Evolutionary conservation across 2,329 filamentous ascomycete species (phyloP), one percentile per base, ranked within the genome.

Genomic region (Fusarium chlamydosporum): DNA sequence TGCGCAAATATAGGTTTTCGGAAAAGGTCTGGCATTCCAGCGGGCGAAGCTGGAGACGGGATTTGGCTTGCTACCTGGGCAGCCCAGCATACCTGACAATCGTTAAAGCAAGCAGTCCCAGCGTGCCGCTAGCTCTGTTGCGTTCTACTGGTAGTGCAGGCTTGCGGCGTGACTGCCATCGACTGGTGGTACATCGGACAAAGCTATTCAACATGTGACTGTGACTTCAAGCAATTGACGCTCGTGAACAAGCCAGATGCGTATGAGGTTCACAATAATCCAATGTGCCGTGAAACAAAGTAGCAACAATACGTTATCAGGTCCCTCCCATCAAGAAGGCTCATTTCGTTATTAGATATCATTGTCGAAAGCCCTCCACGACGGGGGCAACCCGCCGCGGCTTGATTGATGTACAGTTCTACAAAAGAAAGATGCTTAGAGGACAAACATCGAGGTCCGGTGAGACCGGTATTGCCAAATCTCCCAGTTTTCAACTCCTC

Each of bases 351-450:
- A 57, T 65, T 43, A 45, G n/a, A 63, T 62, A 54, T 63, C 50
- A 52, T 68, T 54, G 50, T 53, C 67, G 65, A 56, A 58, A 71
- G 64, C 48, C 67, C 54, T 60, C 67, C 68, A 42, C 65, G 50
- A 26, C 60, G 43, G 55, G 56, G 54, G 31, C 48, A 52, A 54
- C 71, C 63, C 48, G 56, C 62, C 63, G 65, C 41, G 57, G 56
- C 52, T 67, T 75, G 55, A 56, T 74, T 76, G 75, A 75, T 76
- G 72, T 76, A 76, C 75, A 76, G 58, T 75, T 73, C 66, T 76
- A 75, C 72, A 76, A 75, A 75, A 69, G 73, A 75, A 76, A 75
- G 59, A 65, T 74, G 73, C 64, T 75, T 73, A 68, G 65, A 74
- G 64, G 69, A 73, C 71, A 68, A 67, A 63, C 59, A 65, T 69